phyloP scores from a whole-genome alignment of 164 flowering plant genomes.

The Vitis rupestris region DNA sequence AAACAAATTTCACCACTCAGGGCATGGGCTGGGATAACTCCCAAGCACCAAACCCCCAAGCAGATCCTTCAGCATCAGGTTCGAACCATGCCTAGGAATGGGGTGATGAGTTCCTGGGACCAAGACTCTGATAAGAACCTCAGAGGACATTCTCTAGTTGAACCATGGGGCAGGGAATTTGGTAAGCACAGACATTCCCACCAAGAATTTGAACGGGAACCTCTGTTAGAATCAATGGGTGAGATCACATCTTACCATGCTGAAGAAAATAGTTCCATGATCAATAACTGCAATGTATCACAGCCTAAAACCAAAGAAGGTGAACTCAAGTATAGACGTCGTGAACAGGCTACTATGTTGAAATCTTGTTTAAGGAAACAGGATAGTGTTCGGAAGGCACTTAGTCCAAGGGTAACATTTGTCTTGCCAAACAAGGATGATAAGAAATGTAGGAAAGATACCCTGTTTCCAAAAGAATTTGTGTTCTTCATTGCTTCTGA shows the following conservation, averaged over 20 bases:
- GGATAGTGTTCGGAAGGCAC: slow-evolving; percentile 21
- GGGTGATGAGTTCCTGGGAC: neutral
- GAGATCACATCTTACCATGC: neutral
- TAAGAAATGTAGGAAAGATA: neutral
- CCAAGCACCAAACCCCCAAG: slow-evolving; percentile 6
- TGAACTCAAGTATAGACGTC: neutral
- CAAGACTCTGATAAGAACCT: neutral
- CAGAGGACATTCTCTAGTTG: neutral
- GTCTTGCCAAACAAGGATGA: slow-evolving; percentile 9
- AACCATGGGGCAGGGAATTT: slow-evolving; percentile 1
- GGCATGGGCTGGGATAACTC: slow-evolving; percentile 17
- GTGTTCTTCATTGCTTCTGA: too few species aligned
- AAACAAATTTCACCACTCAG: slow-evolving; percentile 1
- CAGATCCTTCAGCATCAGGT: neutral
- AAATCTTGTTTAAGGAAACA: slow-evolving; percentile 36
- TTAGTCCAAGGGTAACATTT: slow-evolving; percentile 31
- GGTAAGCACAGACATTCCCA: neutral
- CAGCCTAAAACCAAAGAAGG: neutral
- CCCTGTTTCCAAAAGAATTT: neutral
- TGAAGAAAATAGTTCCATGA: neutral
- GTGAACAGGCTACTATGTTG: neutral
- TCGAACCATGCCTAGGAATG: neutral
- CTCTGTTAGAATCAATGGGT: neutral
- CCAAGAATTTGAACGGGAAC: neutral
- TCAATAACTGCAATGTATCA: neutral